Evolutionary conservation across 2,329 filamentous ascomycete genomes (phyloP), one percentile per base, ranked within the genome.

Genomic region (Onygena corvina): DNA sequence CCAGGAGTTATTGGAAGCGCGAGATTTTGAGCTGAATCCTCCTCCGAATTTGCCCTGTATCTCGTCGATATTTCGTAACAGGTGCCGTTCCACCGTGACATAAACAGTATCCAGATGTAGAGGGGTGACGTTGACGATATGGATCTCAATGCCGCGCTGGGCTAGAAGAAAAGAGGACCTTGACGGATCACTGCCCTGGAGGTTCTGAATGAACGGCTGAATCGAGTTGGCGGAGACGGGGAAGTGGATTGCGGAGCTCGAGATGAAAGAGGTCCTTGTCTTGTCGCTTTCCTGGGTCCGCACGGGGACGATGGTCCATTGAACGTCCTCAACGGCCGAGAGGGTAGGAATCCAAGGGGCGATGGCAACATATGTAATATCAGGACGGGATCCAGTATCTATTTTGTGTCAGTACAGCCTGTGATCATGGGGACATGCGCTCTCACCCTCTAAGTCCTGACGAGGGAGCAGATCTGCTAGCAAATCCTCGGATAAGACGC

Each of bases 231-330:
- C 30, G 83, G 76, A 46, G 77, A 83, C 51, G 76, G 74, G 48
- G 79, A 93, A 44, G 75, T 89, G 81, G 33, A 95, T 75, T 1
- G 86, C 93, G 3, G 84, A 86, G 55, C 83, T 78, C 14, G 85
- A 77, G 36, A 88, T 73, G 7, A 77, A 75, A 16, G 46, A 21
- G 35, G 80, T 80, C 55, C 71, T 67, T 14, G 67, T 67, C 53
- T 61, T 64, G 57, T 65, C 67, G 53, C 58, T 60, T n/a, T 57
- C 64, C 49, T 67, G 70, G 48, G 74, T 71, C 18, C 74, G 74
- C 52, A 94, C 78, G 1, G 90, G 86, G 29, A 96, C 77, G 46
- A 96, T 77, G 5, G 87, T 87, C 92, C 92, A 98, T 42, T 77
- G 75, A 14, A 80, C 77, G 51, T 80, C 78, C 61, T 84, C 73